Conservation (phyloP, 257 asterid species). For the Sherardia arvensis region DNA sequence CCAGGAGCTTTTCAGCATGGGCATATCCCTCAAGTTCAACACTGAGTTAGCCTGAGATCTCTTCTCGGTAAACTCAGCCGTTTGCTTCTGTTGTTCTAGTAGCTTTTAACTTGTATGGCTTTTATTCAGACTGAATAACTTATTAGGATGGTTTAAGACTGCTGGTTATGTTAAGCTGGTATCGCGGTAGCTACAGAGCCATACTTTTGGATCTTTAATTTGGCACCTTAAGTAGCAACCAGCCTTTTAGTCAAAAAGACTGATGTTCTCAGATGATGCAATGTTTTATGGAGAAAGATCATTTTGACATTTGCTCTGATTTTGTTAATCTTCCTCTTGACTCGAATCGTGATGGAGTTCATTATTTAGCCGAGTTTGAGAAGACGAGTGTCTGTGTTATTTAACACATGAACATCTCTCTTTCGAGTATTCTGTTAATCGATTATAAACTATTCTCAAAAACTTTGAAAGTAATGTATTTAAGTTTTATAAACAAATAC, state of each 20-base stretch:
- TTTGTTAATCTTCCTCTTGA: no score
- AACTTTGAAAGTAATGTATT: no score
- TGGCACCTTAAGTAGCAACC: not conserved
- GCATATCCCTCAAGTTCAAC: constrained; percentile 69
- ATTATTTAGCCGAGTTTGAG: not conserved
- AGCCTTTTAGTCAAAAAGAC: not conserved
- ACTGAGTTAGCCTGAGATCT: constrained; percentile 27
- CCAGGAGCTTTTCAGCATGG: constrained; percentile 96
- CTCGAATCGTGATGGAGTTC: not conserved
- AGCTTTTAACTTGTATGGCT: not conserved
- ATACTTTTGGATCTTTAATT: not conserved
- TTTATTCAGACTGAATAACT: not conserved
- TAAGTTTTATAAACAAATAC: no score
- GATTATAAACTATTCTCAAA: no score
- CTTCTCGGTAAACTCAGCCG: no score
- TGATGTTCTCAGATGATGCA: no score
- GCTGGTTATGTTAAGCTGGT: not conserved
- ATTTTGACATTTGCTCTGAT: not conserved
- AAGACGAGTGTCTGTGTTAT: no score
- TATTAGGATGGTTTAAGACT: not conserved
- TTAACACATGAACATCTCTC: no score
- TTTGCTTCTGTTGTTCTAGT: no score
- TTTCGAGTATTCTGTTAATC: no score
- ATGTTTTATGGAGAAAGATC: not conserved
- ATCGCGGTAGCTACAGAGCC: not conserved